These are phyloP conservation scores for Beauveria sp. DNA, from an alignment of 2,329 filamentous ascomycete species.

Conservation along the genomic window DNA sequence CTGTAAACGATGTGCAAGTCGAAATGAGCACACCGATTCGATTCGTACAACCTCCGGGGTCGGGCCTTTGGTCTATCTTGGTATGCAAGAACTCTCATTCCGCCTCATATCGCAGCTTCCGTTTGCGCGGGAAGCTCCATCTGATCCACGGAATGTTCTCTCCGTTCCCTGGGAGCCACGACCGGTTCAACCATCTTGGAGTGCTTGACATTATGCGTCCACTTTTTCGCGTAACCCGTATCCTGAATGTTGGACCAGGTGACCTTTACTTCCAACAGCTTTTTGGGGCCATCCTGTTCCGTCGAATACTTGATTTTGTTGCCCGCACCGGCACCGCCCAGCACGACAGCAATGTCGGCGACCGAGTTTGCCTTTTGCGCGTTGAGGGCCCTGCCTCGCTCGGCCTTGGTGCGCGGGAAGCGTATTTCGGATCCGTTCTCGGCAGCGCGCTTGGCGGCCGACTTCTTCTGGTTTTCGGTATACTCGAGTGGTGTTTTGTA, in stretches of 20 bases:
- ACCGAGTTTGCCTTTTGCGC: constrained; percentile 55
- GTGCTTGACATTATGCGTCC: constrained; percentile 49
- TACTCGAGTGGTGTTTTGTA: constrained; percentile 29
- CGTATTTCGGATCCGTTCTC: constrained; percentile 25
- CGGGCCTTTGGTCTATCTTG: not conserved
- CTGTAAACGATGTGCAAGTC: not conserved
- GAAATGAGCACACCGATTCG: not conserved
- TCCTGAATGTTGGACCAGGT: constrained; percentile 46
- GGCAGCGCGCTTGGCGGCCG: constrained; percentile 20
- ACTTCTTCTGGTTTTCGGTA: constrained; percentile 26
- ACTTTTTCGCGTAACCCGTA: constrained; percentile 36
- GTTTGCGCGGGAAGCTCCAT: constrained; percentile 5
- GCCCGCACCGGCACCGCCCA: constrained; percentile 43
- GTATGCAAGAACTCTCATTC: not conserved
- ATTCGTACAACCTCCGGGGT: not conserved
- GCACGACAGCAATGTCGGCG: constrained; percentile 55
- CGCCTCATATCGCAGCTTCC: not conserved
- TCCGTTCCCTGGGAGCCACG: not conserved
- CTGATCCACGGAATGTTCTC: not conserved
- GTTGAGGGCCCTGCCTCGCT: constrained; percentile 46
- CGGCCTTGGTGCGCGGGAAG: constrained; percentile 28
- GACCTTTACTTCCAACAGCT: constrained; percentile 36
- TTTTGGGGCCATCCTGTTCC: constrained; percentile 14
- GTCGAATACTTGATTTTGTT: constrained; percentile 33
- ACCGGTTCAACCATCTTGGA: constrained; percentile 23